Percentiles rank a stretch among this genome's conserved stretches.
Conservation (phyloP, 768 basidiomycete species). For the Chalciporus sphaerocephalus region DNA sequence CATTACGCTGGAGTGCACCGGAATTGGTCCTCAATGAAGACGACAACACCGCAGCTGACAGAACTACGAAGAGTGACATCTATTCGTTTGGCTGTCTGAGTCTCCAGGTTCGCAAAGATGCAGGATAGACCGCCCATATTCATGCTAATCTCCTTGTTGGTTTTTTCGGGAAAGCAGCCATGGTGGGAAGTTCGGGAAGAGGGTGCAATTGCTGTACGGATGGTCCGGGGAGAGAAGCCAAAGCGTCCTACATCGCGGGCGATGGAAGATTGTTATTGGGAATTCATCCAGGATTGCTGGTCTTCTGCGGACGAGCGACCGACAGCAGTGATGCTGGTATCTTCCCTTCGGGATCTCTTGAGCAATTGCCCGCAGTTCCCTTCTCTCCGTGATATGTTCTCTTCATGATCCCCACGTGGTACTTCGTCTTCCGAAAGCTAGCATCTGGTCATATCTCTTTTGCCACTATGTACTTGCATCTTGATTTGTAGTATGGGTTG, state of each 20-base stretch:
- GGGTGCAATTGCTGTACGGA: constrained; percentile 4
- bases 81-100: constrained; percentile 27
- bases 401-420: too few relatives aligned
- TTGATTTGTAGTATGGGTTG: too few relatives aligned
- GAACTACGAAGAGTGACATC: constrained; percentile 3
- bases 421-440: too few relatives aligned
- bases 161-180: constrained; percentile 2
- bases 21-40: constrained; percentile 30
- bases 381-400: neutral
- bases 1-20: constrained; percentile 43
- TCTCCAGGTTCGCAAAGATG: too few relatives aligned
- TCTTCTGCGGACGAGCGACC: neutral
- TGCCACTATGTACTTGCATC: too few relatives aligned
- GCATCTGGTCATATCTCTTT: too few relatives aligned
- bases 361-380: neutral
- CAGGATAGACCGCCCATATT: too few relatives aligned
- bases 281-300: too few relatives aligned
- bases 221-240: neutral
- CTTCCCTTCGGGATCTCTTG: neutral
- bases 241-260: neutral
- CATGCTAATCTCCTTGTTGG: too few relatives aligned
- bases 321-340: neutral
- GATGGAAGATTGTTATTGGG: neutral
- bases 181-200: neutral
- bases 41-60: constrained; percentile 5